Evolutionary conservation across 148 eudicot genomes (phyloP), one percentile per base, ranked within the genome.

Genomic region (Linanthus parryae): DNA sequence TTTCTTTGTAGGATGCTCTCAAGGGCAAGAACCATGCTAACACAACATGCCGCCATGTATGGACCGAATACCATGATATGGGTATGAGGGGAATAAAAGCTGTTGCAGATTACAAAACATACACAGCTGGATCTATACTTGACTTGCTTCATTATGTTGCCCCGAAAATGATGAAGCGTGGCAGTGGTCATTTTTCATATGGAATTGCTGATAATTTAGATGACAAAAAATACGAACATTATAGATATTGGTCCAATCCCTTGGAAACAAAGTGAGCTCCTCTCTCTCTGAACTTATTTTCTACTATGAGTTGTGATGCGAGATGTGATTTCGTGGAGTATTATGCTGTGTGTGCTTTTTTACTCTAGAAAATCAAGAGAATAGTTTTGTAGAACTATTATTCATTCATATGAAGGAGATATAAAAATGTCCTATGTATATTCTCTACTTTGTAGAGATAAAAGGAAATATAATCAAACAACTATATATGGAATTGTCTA

Each of bases 121-220:
- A 73, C 64, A 84, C 94, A 3, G 94, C 90, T 49, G 77, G 66
- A 38, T 64, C 82, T 15, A 23, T 80, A 48, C 51, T 89, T 60
- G 90, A 89, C 69, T 64, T 89, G 43, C 81, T 89, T 37, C 76
- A 69, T 24, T 82, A 64, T 60, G 82, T 84, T 59, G 97, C 94
- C 39, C 97, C 97, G n/a, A 85, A 80, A 68, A 79, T 80, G 97
- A 89, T 89, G 90, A 70, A 79, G 51, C 94, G 94, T 46, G 94
- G 86, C 20, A 75, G 77, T 59, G 82, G 73, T 69, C 97, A 89
- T 57, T 80, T 72, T 66, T 89, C 97, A 11, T 77, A 84, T 63
- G 97, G 97, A 42, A 89, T 89, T 52, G 97, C 97, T n/a, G 85
- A 89, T 37, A 63, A 89, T 72, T 58, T 89, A 68, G 83, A 82